A percentile compares a stretch with the other conserved stretches of the same genome.
These are phyloP conservation scores for Sesbania bispinosa DNA, from an alignment of 306 rosid genomes.

Conservation along the genomic window DNA sequence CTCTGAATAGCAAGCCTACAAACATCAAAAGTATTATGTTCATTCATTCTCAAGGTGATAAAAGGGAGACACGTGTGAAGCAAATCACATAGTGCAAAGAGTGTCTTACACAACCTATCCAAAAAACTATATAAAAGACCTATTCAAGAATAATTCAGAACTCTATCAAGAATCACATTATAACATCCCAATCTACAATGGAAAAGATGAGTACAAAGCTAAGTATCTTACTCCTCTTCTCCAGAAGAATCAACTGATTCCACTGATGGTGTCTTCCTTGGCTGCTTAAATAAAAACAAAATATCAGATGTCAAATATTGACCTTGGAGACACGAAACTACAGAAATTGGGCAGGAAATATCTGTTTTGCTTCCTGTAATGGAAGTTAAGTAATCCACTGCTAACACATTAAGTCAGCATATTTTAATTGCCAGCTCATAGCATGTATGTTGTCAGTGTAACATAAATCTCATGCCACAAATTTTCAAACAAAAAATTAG, in stretches of 20 bases:
- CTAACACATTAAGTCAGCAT: neutral
- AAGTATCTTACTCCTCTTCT: slow-evolving; percentile 91
- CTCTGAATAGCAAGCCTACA: slow-evolving; percentile 94
- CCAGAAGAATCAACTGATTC: slow-evolving; percentile 97
- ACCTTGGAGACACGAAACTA: neutral
- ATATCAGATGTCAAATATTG: slow-evolving; percentile 28
- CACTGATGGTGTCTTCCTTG: slow-evolving; percentile 83
- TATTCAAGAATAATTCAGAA: neutral
- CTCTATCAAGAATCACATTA: slow-evolving; percentile 7
- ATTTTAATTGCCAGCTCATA: neutral
- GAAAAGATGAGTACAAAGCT: neutral
- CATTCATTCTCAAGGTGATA: neutral
- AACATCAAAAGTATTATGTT: neutral
- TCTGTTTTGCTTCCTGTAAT: neutral
- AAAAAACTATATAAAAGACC: neutral
- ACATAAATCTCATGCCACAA: neutral
- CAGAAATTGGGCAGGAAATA: neutral
- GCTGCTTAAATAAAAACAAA: slow-evolving; percentile 51
- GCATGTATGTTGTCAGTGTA: neutral
- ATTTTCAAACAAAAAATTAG: neutral
- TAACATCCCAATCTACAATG: neutral
- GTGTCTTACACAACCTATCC: neutral
- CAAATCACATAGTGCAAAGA: neutral
- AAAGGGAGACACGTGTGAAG: neutral
- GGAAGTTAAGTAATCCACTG: neutral